A percentile compares a stretch with the other conserved stretches of the same genome.
Conservation (phyloP, 495 filamentous ascomycete genomes). For the Annulohypoxylon moriforme region DNA sequence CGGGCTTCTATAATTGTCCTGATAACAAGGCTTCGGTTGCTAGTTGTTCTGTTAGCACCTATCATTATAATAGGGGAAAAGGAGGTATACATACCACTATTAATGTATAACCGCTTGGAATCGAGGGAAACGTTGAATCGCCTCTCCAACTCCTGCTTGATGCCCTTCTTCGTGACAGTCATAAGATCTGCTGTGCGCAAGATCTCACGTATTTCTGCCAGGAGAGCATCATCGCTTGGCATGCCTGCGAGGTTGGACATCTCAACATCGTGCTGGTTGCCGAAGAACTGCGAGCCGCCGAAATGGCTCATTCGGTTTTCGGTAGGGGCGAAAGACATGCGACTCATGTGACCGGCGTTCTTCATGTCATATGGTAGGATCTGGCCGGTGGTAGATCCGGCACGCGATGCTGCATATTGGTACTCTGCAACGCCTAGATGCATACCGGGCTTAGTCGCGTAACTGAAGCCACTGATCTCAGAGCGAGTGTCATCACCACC, state of each 20-base stretch:
- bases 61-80: neutral
- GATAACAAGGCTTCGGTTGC: constrained; percentile 81
- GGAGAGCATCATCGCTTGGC: constrained; percentile 87
- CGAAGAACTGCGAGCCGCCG: constrained; percentile 61
- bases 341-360: constrained; percentile 59
- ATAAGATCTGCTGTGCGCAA: constrained; percentile 92
- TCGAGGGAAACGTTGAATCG: constrained; percentile 87
- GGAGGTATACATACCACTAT: constrained; percentile 75
- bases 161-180: constrained; percentile 97
- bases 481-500: constrained; percentile 85
- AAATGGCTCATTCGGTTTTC: constrained; percentile 69
- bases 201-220: constrained; percentile 95
- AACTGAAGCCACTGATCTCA: constrained; percentile 91
- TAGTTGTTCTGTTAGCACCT: constrained; percentile 55
- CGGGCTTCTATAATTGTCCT: constrained; percentile 66
- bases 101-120: constrained; percentile 87
- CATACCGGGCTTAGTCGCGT: constrained; percentile 84
- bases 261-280: constrained; percentile 73
- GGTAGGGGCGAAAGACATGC: constrained; percentile 84
- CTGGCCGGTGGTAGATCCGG: constrained; percentile 78
- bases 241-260: constrained; percentile 74
- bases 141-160: constrained; percentile 91
- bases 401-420: constrained; percentile 67
- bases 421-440: constrained; percentile 70
- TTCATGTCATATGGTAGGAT: constrained; percentile 48